phyloP scores from a whole-genome alignment of 2,329 filamentous ascomycete species.

The Zymoseptoria crescenta region DNA sequence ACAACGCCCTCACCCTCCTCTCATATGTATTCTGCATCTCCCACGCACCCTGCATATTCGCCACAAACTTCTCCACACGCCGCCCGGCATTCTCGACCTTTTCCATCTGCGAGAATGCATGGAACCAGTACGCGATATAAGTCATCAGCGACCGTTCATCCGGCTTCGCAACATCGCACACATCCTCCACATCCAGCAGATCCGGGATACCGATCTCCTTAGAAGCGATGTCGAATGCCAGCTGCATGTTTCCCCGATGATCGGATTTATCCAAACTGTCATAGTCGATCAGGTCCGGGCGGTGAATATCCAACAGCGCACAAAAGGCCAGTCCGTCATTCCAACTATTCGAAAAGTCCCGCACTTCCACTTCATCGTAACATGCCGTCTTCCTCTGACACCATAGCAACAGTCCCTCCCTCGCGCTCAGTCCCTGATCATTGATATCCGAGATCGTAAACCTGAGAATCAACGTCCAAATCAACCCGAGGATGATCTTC shows the following conservation, averaged over 20 bases:
- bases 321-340: slow-evolving; percentile 97
- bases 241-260: slow-evolving; percentile 92
- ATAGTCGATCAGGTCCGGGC: slow-evolving; percentile 94
- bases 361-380: slow-evolving; percentile 92
- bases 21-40: slow-evolving; percentile 98
- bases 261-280: slow-evolving; percentile 89
- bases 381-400: slow-evolving; percentile 98
- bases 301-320: slow-evolving; percentile 90
- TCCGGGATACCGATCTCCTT: slow-evolving; percentile 96
- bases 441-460: slow-evolving; percentile 99
- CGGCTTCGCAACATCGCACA: slow-evolving; percentile 90
- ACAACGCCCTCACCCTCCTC: slow-evolving; percentile 74
- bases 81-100: slow-evolving; percentile 95
- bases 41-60: slow-evolving; percentile 98
- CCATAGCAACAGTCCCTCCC: slow-evolving; percentile 91
- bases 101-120: slow-evolving; percentile 98
- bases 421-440: slow-evolving; percentile 93
- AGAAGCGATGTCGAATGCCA: slow-evolving; percentile 92
- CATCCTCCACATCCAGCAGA: slow-evolving; percentile 93
- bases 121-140: slow-evolving; percentile 99
- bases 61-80: slow-evolving; percentile 95
- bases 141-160: slow-evolving; percentile 98
- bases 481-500: slow-evolving; percentile 93
- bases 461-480: slow-evolving; percentile 95
- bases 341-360: slow-evolving; percentile 93